Base-by-base conservation (phyloP, 2,329 filamentous ascomycete species). In the Talaromyces islandicus region DNA sequence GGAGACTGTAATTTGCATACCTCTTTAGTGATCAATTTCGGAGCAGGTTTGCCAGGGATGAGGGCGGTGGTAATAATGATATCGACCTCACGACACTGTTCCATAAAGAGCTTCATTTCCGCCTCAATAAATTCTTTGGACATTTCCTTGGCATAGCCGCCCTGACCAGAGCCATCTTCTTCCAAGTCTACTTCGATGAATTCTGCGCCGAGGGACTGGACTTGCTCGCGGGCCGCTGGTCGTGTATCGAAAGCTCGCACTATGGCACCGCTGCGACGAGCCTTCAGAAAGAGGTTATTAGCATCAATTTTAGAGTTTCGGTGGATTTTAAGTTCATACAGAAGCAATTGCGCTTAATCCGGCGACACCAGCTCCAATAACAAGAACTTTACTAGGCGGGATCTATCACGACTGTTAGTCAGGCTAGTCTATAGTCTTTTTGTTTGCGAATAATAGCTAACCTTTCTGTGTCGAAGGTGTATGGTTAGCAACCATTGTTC, bases 61-160 rank as follows among this genome's bases (percentile, higher is more conserved):
- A 96, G 75, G n/a, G 92, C 92, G 1, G 92, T 96, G 1, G 91
- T 96, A 70, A 96, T 89, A 63, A 96, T 89, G 64, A 96, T 96
- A 73, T 96, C 91, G 56, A 96, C 91, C 43, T 96, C 92, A 61
- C 85, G 84, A 63, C 89, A 90, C 73, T 96, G 92, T 66, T 94
- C 89, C 71, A 90, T 86, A 76, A 96, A 96, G 0, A 96, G 81
- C 73, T 90, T 92, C 91, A 95, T 95, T 73, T 96, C 91, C 6
- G 91, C 91, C 62, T 91, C 90, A 71, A 94, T 91, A 69, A 96
- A 96, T 66, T 93, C 91, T 69, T 93, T 92, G 58, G 90, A 94
- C 91, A 96, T 96, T 70, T 92, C 90, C 70, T 96, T 96, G 57
- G 90, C 91, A 69, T 96, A 96, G 17, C 92, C 92, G 29, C 92